Conservation (phyloP, 768 basidiomycete genomes). For the Lenzites betulinus region DNA sequence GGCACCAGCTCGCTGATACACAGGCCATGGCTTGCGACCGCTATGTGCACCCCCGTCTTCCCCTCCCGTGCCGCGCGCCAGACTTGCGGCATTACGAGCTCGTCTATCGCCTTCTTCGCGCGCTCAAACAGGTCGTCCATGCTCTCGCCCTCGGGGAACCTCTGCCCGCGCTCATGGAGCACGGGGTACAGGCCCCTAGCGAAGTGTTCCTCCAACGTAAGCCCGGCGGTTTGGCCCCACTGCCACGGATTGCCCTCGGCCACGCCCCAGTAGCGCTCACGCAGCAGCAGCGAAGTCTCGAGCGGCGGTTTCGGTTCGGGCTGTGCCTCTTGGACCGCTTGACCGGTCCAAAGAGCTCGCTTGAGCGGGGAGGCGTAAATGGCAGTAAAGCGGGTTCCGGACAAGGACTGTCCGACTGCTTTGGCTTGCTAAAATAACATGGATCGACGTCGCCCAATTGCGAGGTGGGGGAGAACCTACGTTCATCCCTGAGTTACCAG, state of each 20-base stretch:
- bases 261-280: conserved; percentile 70
- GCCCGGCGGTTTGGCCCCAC: conserved; percentile 23
- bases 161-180: conserved; percentile 45
- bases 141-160: conserved; percentile 75
- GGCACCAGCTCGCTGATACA: conserved; percentile 58
- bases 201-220: conserved; percentile 47
- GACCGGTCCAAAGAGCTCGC: conserved; percentile 64
- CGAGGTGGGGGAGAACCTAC: conserved; percentile 19
- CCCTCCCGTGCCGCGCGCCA: conserved; percentile 42
- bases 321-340: conserved; percentile 54
- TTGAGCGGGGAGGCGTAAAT: conserved; percentile 70
- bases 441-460: background rate
- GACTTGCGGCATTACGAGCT: conserved; percentile 60
- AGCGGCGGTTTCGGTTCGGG: conserved; percentile 47
- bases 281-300: conserved; percentile 50
- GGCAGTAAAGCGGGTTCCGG: conserved; percentile 47
- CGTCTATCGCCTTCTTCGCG: conserved; percentile 51
- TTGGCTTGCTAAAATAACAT: conserved; percentile 31
- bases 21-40: conserved; percentile 75
- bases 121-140: conserved; percentile 60
- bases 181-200: conserved; percentile 55
- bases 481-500: conserved; percentile 34
- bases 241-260: conserved; percentile 66
- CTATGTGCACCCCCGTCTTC: conserved; percentile 50
- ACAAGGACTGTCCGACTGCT: conserved; percentile 55